Percentiles rank a stretch among this genome's conserved stretches.
These are phyloP conservation scores for Phytophthora ohioensis DNA, from an alignment of 352 stramenopile genomes.

Conservation along the genomic window DNA sequence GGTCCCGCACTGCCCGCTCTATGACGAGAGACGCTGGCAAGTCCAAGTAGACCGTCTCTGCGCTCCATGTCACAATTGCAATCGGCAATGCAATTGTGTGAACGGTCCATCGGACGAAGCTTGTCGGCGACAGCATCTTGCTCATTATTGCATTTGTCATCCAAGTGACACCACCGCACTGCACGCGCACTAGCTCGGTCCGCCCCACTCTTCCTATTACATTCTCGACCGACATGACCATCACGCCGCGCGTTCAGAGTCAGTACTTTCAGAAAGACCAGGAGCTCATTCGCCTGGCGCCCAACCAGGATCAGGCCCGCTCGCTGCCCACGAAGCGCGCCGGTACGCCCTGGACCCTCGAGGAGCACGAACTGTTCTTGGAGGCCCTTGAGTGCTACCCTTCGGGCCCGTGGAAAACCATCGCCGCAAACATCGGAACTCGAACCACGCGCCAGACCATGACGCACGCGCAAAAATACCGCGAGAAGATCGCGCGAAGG, in stretches of 20 bases:
- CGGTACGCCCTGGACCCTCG: slow-evolving; percentile 44
- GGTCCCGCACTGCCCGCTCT: slow-evolving; percentile 19
- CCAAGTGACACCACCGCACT: slow-evolving; percentile 30
- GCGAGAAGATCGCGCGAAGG: slow-evolving; percentile 58
- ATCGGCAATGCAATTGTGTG: slow-evolving; percentile 30
- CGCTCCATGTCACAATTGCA: slow-evolving; percentile 41
- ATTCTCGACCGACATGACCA: slow-evolving; percentile 34
- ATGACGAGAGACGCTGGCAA: slow-evolving; percentile 13
- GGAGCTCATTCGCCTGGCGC: slow-evolving; percentile 46
- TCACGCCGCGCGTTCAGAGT: slow-evolving; percentile 46
- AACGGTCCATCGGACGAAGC: slow-evolving; percentile 28
- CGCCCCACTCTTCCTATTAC: slow-evolving; percentile 10
- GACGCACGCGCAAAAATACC: slow-evolving; percentile 61
- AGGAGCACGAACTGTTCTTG: slow-evolving; percentile 50
- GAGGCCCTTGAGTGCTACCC: slow-evolving; percentile 49
- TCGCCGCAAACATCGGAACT: slow-evolving; percentile 62
- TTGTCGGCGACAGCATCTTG: slow-evolving; percentile 15
- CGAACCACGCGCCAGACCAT: slow-evolving; percentile 65
- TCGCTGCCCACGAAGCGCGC: slow-evolving; percentile 40
- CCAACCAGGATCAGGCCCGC: slow-evolving; percentile 45
- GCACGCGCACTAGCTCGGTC: slow-evolving; percentile 15
- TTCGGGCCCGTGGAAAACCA: slow-evolving; percentile 47
- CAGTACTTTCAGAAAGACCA: slow-evolving; percentile 51
- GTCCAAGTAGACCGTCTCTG: slow-evolving; percentile 29
- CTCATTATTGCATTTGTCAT: slow-evolving; percentile 46